phyloP scores from a whole-genome alignment of 73 alveolate genomes.

The Uronychia binucleata region DNA sequence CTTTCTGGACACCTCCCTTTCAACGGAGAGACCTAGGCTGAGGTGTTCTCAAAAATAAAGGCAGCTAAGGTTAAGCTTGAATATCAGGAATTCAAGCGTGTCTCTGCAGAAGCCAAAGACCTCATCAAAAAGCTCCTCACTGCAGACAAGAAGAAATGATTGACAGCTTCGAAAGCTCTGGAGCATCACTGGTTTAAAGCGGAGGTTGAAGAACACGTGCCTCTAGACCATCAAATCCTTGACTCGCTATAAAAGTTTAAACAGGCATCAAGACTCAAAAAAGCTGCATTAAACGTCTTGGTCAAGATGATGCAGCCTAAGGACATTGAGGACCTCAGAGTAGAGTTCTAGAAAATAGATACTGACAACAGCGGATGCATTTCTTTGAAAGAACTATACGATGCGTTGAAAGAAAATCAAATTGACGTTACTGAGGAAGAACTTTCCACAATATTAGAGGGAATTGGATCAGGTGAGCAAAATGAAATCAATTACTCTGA shows the following conservation, averaged over 20 bases:
- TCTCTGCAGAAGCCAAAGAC: conserved; percentile 28
- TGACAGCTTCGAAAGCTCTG: conserved; percentile 11
- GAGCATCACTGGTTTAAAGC: conserved; percentile 37
- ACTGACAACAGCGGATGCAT: conserved; percentile 88
- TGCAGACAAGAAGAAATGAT: conserved; percentile 17
- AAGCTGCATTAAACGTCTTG: conserved; percentile 62
- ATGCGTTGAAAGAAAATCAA: conserved; percentile 52
- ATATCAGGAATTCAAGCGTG: conserved; percentile 9
- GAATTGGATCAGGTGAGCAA: conserved; percentile 32
- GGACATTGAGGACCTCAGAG: conserved; percentile 75
- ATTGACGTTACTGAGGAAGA: conserved; percentile 69
- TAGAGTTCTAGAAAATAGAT: conserved; percentile 84
- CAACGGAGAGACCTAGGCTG: conserved; percentile 15
- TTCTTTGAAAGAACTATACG: conserved; percentile 78
- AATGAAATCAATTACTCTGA: conserved; percentile 55
- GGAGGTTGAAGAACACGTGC: background rate
- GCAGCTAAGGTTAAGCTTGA: background rate
- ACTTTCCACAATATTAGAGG: conserved; percentile 55
- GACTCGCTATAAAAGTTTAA: conserved; percentile 41
- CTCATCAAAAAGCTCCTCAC: conserved; percentile 22
- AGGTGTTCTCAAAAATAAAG: conserved; percentile 1
- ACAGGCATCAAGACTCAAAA: conserved; percentile 53
- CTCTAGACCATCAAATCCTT: conserved; percentile 11
- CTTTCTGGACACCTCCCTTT: conserved; percentile 48
- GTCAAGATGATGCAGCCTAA: conserved; percentile 67